Evolutionary conservation across 1,139 yeast species (phyloP).

Genomic region (Suhomyces yuchorum): DNA sequence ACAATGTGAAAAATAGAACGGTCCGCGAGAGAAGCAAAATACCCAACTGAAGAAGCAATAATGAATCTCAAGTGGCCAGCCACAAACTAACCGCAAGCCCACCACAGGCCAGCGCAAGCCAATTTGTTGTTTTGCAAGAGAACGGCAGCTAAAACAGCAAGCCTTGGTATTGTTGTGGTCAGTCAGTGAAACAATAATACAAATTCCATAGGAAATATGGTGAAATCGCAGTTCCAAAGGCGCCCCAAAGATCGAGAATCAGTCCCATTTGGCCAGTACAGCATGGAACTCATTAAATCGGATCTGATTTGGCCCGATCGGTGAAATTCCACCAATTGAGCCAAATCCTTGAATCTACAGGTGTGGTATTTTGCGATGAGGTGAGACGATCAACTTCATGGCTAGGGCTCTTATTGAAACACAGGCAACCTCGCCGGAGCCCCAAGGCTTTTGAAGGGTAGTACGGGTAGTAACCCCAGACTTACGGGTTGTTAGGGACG

Average conservation of each 20-base stretch:
- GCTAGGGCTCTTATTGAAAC: background rate
- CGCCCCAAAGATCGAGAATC: background rate
- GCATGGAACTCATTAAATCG: background rate
- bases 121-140: too few relatives aligned
- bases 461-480: background rate
- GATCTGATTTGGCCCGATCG: background rate
- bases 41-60: background rate
- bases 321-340: background rate
- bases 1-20: conserved; percentile 4
- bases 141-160: background rate
- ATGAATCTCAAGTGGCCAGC: background rate
- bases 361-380: background rate
- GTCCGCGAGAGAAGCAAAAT: conserved; percentile 1
- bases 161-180: background rate
- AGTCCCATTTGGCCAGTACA: background rate
- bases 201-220: background rate
- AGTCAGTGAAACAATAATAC: background rate
- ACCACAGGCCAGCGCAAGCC: too few relatives aligned
- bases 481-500: background rate
- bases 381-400: background rate
- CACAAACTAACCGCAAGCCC: too few relatives aligned
- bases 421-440: background rate
- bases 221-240: background rate
- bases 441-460: background rate
- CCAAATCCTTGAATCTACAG: background rate